Evolutionary conservation across 2,329 filamentous ascomycete species (phyloP).

Genomic region (Diaporthe citrichinensis): DNA sequence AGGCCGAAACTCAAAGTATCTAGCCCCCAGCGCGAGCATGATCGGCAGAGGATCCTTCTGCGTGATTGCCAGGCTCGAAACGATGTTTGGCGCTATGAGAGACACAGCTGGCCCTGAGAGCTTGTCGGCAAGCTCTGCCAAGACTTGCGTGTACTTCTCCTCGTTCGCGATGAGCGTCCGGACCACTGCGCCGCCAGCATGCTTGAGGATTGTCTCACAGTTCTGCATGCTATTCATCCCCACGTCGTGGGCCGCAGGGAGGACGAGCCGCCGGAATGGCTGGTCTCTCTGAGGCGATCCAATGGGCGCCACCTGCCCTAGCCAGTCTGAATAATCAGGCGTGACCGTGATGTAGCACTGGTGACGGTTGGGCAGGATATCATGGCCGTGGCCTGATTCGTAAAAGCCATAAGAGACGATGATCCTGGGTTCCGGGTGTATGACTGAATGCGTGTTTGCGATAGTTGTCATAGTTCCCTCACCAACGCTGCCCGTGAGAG

Average conservation of each 20-base stretch:
- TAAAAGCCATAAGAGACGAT: conserved; percentile 64
- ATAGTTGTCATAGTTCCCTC: conserved; percentile 56
- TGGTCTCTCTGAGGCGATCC: conserved; percentile 55
- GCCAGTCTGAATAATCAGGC: conserved; percentile 59
- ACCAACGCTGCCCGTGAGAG: conserved; percentile 58
- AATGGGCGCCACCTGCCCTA: conserved; percentile 56
- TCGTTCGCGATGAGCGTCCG: conserved; percentile 46
- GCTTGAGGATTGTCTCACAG: conserved; percentile 55
- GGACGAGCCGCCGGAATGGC: conserved; percentile 59
- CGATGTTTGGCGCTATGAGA: conserved; percentile 56
- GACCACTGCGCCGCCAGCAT: conserved; percentile 51
- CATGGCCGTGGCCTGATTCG: conserved; percentile 60
- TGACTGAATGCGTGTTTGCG: conserved; percentile 50
- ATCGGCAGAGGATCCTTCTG: conserved; percentile 62
- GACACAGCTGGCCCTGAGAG: conserved; percentile 48
- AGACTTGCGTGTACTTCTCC: conserved; percentile 40
- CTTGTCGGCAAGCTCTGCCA: conserved; percentile 47
- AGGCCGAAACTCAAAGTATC: conserved; percentile 68
- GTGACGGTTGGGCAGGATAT: conserved; percentile 58
- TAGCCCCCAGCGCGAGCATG: conserved; percentile 61
- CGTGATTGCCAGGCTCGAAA: conserved; percentile 63
- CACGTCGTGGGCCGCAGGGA: conserved; percentile 62
- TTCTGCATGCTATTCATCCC: conserved; percentile 67
- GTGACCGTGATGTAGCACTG: conserved; percentile 62
- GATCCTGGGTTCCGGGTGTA: conserved; percentile 51